Evolutionary conservation across 1,284 basidiomycete species (phyloP), one percentile per base, ranked within the genome.

Genomic region (Papiliotrema flavescens): DNA sequence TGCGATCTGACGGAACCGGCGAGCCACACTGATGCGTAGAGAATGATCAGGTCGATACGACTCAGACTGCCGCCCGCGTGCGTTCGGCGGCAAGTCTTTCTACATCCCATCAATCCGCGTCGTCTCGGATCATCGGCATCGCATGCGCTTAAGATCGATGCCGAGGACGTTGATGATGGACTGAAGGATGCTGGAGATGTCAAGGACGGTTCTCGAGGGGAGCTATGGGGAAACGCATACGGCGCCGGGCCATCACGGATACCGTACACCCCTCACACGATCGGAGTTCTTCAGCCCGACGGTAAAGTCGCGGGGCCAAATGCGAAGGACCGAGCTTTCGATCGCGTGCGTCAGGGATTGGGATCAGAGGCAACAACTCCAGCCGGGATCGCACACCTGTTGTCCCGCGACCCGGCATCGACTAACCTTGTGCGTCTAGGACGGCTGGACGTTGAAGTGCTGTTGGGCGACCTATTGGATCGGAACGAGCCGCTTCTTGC

Each of bases 231-330:
- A 0, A 54, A 58, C 14, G 65, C 56, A 14, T 73, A 70, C 41
- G 70, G 70, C 5, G 65, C 70, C 22, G 69, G 70, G 3, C 70
- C 70, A 1, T 73, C 70, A 1, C 45, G 67, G 13, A 23, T 68
- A 7, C 69, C 70, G 4, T 73, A 73, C 46, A 43, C 57, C 45
- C 56, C 62, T 15, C 54, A 47, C 3, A 14, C n/a, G 34, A 20
- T 20, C 23, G 17, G 7, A 3, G 20, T 8, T 11, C 17, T 8
- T 14, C 42, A 17, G 8, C 17, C 42, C 9, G 23, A 5, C n/a
- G 42, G 17, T 5, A 7, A 20, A 8, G 14, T 14, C 42, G 9
- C 19, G 7, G 4, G 19, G 8, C 14, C 23, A 22, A 14, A 17
- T 3, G 42, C 20, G 14, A 26, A 24, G 23, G 9, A 44, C 3